phyloP scores from a whole-genome alignment of 2,329 filamentous ascomycete genomes.

The Colletotrichum chrysophilum region DNA sequence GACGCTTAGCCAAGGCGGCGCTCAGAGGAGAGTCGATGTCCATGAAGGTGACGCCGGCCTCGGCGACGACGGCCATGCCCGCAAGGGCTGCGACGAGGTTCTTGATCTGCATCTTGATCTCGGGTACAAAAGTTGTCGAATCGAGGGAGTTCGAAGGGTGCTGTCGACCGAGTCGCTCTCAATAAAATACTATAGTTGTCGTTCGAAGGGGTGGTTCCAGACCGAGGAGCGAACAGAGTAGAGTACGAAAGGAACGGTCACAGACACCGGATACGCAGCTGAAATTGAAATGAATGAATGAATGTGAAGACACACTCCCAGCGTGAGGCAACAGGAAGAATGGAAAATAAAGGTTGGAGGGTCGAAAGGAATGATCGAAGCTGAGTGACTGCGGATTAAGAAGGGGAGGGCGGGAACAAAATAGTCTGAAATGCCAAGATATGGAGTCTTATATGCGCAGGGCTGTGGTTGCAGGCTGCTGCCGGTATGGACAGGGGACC shows the following conservation, averaged over 20 bases:
- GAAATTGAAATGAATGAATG: conserved; percentile 43
- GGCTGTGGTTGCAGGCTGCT: conserved; percentile 28
- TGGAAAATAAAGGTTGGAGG: conserved; percentile 26
- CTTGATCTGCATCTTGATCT: conserved; percentile 58
- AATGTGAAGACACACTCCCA: conserved; percentile 59
- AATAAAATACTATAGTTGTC: conserved; percentile 21
- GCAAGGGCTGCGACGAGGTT: conserved; percentile 49
- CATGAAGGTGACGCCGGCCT: conserved; percentile 48
- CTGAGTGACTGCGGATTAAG: conserved; percentile 4
- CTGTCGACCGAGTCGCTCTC: conserved; percentile 22
- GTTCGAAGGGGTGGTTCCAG: conserved; percentile 51
- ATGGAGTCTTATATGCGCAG: conserved; percentile 39
- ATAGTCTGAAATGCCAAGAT: conserved; percentile 44
- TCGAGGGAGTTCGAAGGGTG: not conserved
- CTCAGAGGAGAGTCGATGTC: conserved; percentile 36
- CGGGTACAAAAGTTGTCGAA: not conserved
- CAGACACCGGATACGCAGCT: conserved; percentile 41
- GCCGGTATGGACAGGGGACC: conserved; percentile 11
- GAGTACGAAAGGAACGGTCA: conserved; percentile 49
- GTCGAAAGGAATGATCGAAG: conserved; percentile 32
- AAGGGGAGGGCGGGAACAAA: conserved; percentile 33
- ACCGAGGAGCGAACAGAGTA: conserved; percentile 44
- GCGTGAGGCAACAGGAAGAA: conserved; percentile 39
- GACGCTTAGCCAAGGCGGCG: conserved; percentile 44
- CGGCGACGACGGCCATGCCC: conserved; percentile 49